Conservation (phyloP, 2,329 filamentous ascomycete genomes). For the Colletotrichum aenigma region DNA sequence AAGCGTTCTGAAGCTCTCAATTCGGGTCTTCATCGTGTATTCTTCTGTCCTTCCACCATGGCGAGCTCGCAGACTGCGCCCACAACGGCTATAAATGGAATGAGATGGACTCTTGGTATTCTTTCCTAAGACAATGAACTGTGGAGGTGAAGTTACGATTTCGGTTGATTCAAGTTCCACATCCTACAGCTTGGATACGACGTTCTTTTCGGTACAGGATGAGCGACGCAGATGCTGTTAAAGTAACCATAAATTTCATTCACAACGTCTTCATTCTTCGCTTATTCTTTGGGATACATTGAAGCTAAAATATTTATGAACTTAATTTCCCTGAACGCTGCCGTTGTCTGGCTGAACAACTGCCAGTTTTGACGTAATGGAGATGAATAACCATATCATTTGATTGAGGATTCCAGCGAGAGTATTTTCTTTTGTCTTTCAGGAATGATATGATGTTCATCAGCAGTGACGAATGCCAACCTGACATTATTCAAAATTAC, state of each 20-base stretch:
- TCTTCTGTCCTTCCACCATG: no score
- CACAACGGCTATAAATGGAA: neutral
- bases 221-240: neutral
- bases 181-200: neutral
- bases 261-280: no score
- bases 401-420: accelerated
- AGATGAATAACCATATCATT: accelerated
- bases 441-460: accelerated
- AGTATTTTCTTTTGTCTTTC: accelerated
- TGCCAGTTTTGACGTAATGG: neutral
- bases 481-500: accelerated
- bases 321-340: accelerated
- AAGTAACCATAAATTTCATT: accelerated
- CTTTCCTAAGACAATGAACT: neutral
- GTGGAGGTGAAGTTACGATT: no score
- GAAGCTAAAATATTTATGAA: accelerated
- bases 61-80: no score
- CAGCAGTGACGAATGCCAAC: neutral
- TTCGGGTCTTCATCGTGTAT: no score
- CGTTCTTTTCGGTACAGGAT: neutral
- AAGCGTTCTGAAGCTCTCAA: no score
- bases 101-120: accelerated
- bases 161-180: neutral
- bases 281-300: neutral
- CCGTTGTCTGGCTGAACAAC: neutral